These are phyloP conservation scores for Huntiella omanensis DNA, from an alignment of 2,329 filamentous ascomycete genomes.

Conservation along the genomic window DNA sequence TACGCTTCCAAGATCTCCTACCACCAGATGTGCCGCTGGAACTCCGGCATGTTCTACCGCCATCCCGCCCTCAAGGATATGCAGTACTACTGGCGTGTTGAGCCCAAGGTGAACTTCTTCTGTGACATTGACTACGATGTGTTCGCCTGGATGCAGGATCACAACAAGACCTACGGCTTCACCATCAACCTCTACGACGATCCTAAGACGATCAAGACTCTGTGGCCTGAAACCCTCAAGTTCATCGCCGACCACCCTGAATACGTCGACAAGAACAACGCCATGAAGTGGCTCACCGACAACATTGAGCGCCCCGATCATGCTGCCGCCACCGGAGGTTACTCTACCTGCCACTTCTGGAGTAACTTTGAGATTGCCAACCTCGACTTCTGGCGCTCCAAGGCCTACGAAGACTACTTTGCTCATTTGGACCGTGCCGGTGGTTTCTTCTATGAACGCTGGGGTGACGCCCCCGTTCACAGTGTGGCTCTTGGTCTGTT, in stretches of 20 bases:
- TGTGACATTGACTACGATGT: constrained; percentile 97
- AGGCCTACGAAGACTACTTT: constrained; percentile 88
- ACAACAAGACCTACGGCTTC: constrained; percentile 98
- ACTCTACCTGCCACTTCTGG: constrained; percentile 98
- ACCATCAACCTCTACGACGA: constrained; percentile 94
- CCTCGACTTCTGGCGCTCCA: constrained; percentile 78
- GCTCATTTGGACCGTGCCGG: constrained; percentile 83
- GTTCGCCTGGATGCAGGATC: constrained; percentile 92
- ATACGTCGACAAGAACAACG: constrained; percentile 66
- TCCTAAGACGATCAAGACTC: constrained; percentile 62
- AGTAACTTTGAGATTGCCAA: constrained; percentile 96
- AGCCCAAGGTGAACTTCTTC: constrained; percentile 98
- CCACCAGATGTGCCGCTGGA: constrained; percentile 99
- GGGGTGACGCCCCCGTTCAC: constrained; percentile 95
- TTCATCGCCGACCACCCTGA: constrained; percentile 74
- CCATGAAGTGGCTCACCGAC: constrained; percentile 75
- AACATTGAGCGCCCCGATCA: constrained; percentile 57
- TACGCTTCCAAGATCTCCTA: constrained; percentile 82
- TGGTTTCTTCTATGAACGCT: constrained; percentile 96
- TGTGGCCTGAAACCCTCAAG: constrained; percentile 92
- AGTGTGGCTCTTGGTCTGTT: constrained; percentile 85
- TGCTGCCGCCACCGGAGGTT: constrained; percentile 67
- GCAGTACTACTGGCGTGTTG: constrained; percentile 96
- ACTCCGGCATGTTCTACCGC: constrained; percentile 93
- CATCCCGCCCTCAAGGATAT: constrained; percentile 68